Base-by-base conservation (phyloP, 768 basidiomycete species). In the Calocybe indica region DNA sequence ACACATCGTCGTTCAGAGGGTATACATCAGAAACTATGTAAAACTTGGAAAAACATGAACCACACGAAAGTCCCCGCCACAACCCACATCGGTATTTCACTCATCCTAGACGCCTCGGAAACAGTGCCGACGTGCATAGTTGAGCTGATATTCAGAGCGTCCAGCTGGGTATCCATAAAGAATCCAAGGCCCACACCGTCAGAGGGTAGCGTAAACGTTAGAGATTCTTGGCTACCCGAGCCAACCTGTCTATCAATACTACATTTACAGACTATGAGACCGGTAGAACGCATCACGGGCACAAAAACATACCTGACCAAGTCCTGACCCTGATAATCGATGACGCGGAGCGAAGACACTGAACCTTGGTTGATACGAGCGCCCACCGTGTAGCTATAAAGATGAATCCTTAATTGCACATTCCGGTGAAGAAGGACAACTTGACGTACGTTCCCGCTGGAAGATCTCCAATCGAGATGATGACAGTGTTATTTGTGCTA, bases 101-200 rank as follows among this genome's bases (percentile, higher is more conserved):
- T 22, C 22, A 22, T 22, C 22, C 22, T 22, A 4, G 22, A 4
- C 22, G 22, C 22, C 22, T 1, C 22, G 6, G 36, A 37, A 37
- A 2, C 2, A 7, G 11, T 13, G 32, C 53, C 54, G 7, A 38
- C 28, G n/a, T 47, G 28, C 50, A 52, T 55, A 6, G 41, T 52
- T 0, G 50, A 52, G 6, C 47, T 48, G 14, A 49, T 36, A 32
- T 55, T 55, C 22, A 55, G 41, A 1, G 43, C 39, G 22, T 51
- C 49, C 28, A 49, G 40, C 38, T 35, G 42, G 1, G 54, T 55
- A 29, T 51, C 50, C 48, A 55, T 52, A 30, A 52, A 52, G 42
- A 51, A 49, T 6, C 53, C 53, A 7, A 52, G 35, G 3, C 50
- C 54, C 1, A 52, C 37, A 1, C 50, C 50, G 6, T 40, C 45